Evolutionary conservation across 208 protist genomes (phyloP).

Genomic region (Angomonas desouzai): DNA sequence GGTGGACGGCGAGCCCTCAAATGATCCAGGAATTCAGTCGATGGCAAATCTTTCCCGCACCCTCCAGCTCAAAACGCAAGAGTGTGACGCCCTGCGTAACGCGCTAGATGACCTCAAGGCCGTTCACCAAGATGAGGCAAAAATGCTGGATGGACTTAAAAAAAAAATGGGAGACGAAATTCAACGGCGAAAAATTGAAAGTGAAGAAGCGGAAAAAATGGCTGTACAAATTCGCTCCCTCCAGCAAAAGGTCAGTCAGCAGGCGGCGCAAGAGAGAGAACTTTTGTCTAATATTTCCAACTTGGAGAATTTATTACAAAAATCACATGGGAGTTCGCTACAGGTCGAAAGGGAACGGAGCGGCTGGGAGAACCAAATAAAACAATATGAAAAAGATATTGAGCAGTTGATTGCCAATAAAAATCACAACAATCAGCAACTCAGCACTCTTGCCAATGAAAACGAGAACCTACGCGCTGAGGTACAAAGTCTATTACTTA

Average conservation of each 20-base stretch:
- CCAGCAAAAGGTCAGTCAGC: slow-evolving; percentile 65
- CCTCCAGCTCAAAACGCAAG: slow-evolving; percentile 61
- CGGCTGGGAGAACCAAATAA: slow-evolving; percentile 47
- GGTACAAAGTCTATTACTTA: slow-evolving; percentile 39
- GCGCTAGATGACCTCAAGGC: slow-evolving; percentile 47
- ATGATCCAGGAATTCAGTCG: slow-evolving; percentile 18
- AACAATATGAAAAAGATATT: slow-evolving; percentile 74
- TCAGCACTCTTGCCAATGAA: slow-evolving; percentile 55
- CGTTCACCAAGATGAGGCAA: slow-evolving; percentile 40
- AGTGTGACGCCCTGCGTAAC: slow-evolving; percentile 58
- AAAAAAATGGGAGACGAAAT: slow-evolving; percentile 40
- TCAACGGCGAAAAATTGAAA: slow-evolving; percentile 29
- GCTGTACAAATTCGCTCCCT: slow-evolving; percentile 62
- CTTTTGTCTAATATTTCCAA: slow-evolving; percentile 31
- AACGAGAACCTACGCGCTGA: slow-evolving; percentile 66
- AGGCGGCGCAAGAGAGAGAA: slow-evolving; percentile 46
- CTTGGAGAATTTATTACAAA: slow-evolving; percentile 46
- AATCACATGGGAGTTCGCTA: slow-evolving; percentile 25
- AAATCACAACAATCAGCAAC: slow-evolving; percentile 68
- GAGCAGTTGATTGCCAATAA: slow-evolving; percentile 65
- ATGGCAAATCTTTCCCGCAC: slow-evolving; percentile 33
- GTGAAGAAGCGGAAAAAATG: slow-evolving; percentile 53
- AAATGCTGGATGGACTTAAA: slow-evolving; percentile 36
- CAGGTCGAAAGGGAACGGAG: slow-evolving; percentile 44
- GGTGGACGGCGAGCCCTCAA: slow-evolving; percentile 11